Evolutionary conservation across 768 basidiomycete genomes (phyloP), one percentile per base, ranked within the genome.

Genomic region (Kwoniella dendrophila): DNA sequence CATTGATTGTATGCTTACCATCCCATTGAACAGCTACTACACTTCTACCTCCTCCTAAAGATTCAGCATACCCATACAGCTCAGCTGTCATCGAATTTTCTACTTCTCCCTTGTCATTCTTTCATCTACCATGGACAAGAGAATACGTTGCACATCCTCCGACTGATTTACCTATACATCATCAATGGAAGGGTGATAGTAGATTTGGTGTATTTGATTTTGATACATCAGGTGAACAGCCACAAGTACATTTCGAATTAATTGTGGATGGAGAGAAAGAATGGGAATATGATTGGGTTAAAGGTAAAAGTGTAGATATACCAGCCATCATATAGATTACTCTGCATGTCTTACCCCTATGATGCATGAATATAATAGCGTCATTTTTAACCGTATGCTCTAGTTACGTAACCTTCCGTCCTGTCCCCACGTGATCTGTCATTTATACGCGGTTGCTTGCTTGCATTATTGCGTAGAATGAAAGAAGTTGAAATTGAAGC

Each of bases 1-100:
- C 11, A 20, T 44, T 22, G n/a, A 6, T 24, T 4, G 48, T 10
- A 12, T 36, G 30, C 53, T 55, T 4, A 55, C 41, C 36, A 14
- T 41, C 5, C n/a, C 29, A 27, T 48, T 24, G 20, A 8, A 26
- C 20, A 55, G 53, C 53, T 26, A 43, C 53, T 2, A 55, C 53
- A 1, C 30, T 55, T 16, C 26, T 55, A 5, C 53, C 53, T 3
- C 53, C 53, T 32, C 41, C 38, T 11, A 14, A 24, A 4, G 38
- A 38, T 18, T 55, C 53, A n/a, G 38, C 11, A 26, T 55, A 41
- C n/a, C 53, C 36, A 43, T 3, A 5, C 7, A 22, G 20, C 12
- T 55, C 53, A 14, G 36, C 53, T 12, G 53, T 55, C 38, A 55
- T 55, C 38, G 53, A 55, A n/a, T 55, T 55, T 26, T 55, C 53